A percentile compares a stretch with the other conserved stretches of the same genome.
These are phyloP conservation scores for Neocallimastix lanati DNA, from an alignment of 192 early-diverging fungal species.

Conservation along the genomic window DNA sequence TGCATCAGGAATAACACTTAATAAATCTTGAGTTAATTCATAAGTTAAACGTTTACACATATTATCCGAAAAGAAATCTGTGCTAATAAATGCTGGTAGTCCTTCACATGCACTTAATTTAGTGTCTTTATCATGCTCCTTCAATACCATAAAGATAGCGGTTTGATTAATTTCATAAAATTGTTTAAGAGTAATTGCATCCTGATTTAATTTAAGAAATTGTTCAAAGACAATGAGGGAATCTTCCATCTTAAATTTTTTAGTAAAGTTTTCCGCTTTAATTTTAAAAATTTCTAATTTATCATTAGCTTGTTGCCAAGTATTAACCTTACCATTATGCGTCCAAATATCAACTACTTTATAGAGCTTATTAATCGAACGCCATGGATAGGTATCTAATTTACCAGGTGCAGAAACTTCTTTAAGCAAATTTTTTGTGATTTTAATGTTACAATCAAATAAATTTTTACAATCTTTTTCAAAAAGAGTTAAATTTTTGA, in stretches of 20 bases:
- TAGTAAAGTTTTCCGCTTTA: neutral
- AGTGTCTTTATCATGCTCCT: slow-evolving; percentile 76
- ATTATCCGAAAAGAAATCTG: slow-evolving; percentile 20
- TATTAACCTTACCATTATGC: neutral
- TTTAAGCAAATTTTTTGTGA: neutral
- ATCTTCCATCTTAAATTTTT: neutral
- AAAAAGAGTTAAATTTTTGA: neutral
- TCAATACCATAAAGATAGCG: slow-evolving; percentile 65
- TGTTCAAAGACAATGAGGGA: slow-evolving; percentile 18
- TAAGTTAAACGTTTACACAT: slow-evolving; percentile 35
- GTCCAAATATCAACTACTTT: neutral
- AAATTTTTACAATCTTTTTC: neutral
- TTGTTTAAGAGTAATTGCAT: slow-evolving; percentile 42
- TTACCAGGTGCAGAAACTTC: neutral
- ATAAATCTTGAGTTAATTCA: slow-evolving; percentile 36
- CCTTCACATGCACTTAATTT: slow-evolving; percentile 22
- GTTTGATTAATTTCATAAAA: slow-evolving; percentile 58
- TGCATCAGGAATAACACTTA: slow-evolving; percentile 57
- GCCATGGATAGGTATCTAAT: neutral
- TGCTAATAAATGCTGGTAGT: slow-evolving; percentile 24
- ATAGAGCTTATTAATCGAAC: neutral
- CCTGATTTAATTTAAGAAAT: slow-evolving; percentile 45
- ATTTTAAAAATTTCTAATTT: neutral
- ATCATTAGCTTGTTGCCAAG: neutral
- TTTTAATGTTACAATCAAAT: neutral